phyloP scores from a whole-genome alignment of 1,284 basidiomycete species.

The Ustilago vetiveriae region DNA sequence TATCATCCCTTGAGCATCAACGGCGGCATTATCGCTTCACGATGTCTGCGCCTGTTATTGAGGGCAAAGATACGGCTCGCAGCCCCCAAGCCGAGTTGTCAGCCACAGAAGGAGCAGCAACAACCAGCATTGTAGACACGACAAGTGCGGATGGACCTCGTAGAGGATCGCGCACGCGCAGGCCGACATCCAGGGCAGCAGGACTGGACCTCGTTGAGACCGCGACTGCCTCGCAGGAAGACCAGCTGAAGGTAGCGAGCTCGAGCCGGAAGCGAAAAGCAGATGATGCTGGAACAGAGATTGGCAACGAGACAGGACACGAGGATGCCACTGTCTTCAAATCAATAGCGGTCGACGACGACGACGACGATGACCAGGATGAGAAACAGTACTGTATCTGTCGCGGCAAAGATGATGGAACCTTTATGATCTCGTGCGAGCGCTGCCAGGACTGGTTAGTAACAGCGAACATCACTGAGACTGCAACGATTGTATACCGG shows the following conservation, averaged over 20 bases:
- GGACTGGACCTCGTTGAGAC: constrained; percentile 17
- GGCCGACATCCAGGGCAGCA: constrained; percentile 29
- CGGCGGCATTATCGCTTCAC: not conserved
- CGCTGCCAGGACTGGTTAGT: constrained; percentile 64
- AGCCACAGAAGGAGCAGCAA: not conserved
- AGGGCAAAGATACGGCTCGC: not conserved
- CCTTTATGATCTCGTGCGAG: constrained; percentile 64
- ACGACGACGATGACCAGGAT: constrained; percentile 35
- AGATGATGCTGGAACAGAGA: constrained; percentile 15
- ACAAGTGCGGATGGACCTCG: constrained; percentile 11
- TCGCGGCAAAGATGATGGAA: constrained; percentile 59
- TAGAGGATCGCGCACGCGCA: constrained; percentile 30
- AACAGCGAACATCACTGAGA: not conserved
- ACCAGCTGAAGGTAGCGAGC: constrained; percentile 9
- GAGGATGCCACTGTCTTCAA: constrained; percentile 29
- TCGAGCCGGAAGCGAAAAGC: constrained; percentile 25
- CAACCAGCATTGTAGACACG: not conserved
- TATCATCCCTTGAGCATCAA: constrained; percentile 9
- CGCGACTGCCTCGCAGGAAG: not conserved
- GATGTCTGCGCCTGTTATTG: constrained; percentile 20
- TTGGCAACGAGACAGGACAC: constrained; percentile 5
- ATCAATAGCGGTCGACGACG: constrained; percentile 16
- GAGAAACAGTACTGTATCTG: constrained; percentile 61
- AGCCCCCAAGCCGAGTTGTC: constrained; percentile 11
- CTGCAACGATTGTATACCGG: not conserved